phyloP scores from a whole-genome alignment of 2,329 filamentous ascomycete genomes.

The Verticillium longisporum region DNA sequence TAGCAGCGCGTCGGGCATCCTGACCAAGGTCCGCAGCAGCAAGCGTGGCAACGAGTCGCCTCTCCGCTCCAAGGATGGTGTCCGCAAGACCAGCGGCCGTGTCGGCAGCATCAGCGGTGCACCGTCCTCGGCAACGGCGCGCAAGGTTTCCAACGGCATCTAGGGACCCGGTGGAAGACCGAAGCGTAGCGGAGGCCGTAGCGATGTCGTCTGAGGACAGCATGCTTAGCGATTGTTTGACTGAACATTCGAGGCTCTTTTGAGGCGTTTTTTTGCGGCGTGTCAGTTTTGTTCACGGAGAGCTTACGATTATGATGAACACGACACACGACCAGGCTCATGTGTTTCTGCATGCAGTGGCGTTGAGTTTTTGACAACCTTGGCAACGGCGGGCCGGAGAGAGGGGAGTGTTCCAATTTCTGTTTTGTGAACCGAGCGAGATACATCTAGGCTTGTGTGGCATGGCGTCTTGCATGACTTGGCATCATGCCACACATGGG shows the following conservation, averaged over 20 bases:
- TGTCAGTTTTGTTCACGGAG: neutral
- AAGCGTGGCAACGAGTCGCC: slow-evolving; percentile 46
- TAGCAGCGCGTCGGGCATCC: slow-evolving; percentile 46
- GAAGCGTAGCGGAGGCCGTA: slow-evolving; percentile 10
- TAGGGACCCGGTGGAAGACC: slow-evolving; percentile 16
- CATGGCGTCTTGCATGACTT: neutral
- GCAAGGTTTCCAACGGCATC: slow-evolving; percentile 45
- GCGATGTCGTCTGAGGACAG: slow-evolving; percentile 1
- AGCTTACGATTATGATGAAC: slow-evolving; percentile 4
- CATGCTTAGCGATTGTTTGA: neutral
- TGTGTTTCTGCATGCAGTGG: slow-evolving; percentile 35
- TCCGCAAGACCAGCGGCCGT: slow-evolving; percentile 61
- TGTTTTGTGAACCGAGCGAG: neutral
- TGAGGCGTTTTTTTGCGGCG: slow-evolving; percentile 1
- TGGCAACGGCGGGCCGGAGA: slow-evolving; percentile 7
- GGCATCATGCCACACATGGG: neutral
- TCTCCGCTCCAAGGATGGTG: slow-evolving; percentile 45
- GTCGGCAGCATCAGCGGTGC: slow-evolving; percentile 49
- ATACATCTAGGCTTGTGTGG: neutral
- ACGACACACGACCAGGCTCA: slow-evolving; percentile 27
- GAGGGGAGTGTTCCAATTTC: neutral
- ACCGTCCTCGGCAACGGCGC: slow-evolving; percentile 32
- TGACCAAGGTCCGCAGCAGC: slow-evolving; percentile 60
- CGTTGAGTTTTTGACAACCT: slow-evolving; percentile 22
- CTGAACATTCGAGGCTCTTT: slow-evolving; percentile 7